Percentiles rank a stretch among this genome's conserved stretches.
Evolutionary conservation across 2,329 filamentous ascomycete genomes (phyloP).

Genomic region (Tothia fuscella): DNA sequence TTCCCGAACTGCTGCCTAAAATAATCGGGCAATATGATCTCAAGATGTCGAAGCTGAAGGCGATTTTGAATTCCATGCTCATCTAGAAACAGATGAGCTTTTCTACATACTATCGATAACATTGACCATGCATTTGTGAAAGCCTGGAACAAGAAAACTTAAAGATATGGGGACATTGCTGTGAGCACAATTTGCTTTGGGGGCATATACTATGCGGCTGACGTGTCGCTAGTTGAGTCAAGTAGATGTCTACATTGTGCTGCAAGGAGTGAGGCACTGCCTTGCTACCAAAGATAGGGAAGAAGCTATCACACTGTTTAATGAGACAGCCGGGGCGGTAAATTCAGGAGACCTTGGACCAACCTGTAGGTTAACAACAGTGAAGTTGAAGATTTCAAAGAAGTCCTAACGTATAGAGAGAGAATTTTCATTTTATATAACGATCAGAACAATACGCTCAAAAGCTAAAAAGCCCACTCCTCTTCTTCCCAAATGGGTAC

Average conservation of each 20-base stretch:
- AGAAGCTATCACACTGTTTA: too few relatives aligned
- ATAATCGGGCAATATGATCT: background rate
- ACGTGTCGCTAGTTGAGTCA: background rate
- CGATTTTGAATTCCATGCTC: background rate
- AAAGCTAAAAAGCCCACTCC: slow-evolving; percentile 32
- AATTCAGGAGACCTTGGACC: too few relatives aligned
- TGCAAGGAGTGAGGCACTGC: background rate
- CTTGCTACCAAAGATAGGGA: background rate
- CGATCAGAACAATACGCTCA: too few relatives aligned
- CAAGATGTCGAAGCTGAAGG: background rate
- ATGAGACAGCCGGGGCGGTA: too few relatives aligned
- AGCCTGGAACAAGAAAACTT: background rate
- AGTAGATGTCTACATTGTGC: background rate
- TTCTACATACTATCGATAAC: background rate
- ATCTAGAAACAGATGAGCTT: background rate
- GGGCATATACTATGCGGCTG: background rate
- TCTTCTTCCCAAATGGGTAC: slow-evolving; percentile 37
- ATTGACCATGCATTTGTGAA: background rate
- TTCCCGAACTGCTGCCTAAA: background rate
- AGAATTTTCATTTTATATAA: too few relatives aligned
- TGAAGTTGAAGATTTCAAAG: too few relatives aligned
- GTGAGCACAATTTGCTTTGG: background rate
- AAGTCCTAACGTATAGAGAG: too few relatives aligned
- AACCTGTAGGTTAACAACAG: too few relatives aligned
- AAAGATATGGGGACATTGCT: background rate